Base-by-base conservation (phyloP, 139 green algal species). In the Nannochloris sp. region DNA sequence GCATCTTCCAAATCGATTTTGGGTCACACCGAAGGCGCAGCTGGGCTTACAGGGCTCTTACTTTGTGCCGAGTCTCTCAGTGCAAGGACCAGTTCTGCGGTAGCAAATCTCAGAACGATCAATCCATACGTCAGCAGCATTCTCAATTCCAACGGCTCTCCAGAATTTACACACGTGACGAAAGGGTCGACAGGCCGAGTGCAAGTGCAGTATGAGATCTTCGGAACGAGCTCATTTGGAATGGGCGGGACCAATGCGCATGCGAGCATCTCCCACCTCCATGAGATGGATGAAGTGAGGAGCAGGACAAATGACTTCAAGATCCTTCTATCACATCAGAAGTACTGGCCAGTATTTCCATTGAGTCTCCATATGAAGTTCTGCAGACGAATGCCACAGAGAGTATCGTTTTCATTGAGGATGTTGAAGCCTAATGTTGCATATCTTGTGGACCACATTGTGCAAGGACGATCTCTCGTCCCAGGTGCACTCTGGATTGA, bases 31-130 rank as follows among this genome's bases (percentile, higher is more conserved):
- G 78, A 85, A 60, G 63, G 78, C 11, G 59, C 62, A n/a, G 76
- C 76, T 33, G 75, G 75, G 11, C 50, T 89, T 5, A 75, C 79
- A 26, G 85, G 85, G 1, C 29, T 87, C 59, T 70, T 87, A 30
- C 64, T 87, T 26, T 77, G 69, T 1, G 10, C 65, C 3, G 29
- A 61, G 29, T 62, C 30, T 13, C 55, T 83, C 28, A 13, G 46
- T 29, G 25, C 30, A 11, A 53, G 30, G 5, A 20, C 49, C 4
- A 44, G 44, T 5, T 26, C 70, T n/a, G 70, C 74, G 5, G 44
- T 77, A 12, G 57, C 82, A 36, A 79, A 92, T 75, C 74, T 92
- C 53, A 55, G 72, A 26, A 58, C 40, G 1, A 48, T 83, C 29
- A 92, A 89, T 75, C 62, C 77, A 4, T 68, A 89, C 45, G 69